Conservation (phyloP, 257 asterid genomes). For the Petunia axillaris region DNA sequence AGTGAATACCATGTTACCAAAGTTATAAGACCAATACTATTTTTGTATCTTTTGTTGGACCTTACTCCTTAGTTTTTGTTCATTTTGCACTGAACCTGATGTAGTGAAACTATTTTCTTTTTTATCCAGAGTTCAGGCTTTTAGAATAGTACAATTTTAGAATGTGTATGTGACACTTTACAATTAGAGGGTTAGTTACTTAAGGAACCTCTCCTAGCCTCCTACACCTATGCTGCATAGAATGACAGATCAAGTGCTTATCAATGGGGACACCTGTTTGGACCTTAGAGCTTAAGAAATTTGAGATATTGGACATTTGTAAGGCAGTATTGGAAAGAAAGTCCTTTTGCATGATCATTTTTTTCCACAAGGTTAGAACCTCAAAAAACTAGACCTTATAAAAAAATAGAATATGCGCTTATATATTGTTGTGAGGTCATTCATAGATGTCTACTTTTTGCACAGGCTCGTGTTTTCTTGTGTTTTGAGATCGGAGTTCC, state of each 20-base stretch:
- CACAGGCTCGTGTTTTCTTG: not conserved
- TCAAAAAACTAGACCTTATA: not conserved
- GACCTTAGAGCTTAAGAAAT: too few relatives aligned
- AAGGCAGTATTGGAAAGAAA: not conserved
- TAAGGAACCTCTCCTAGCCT: not conserved
- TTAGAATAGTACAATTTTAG: too few relatives aligned
- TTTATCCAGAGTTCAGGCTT: too few relatives aligned
- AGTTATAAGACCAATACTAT: slow-evolving; percentile 4
- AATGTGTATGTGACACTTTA: too few relatives aligned
- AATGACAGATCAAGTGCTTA: not conserved
- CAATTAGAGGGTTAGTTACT: not conserved
- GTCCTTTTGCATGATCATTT: not conserved
- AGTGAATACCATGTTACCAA: not conserved
- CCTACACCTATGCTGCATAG: not conserved
- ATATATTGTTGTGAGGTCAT: slow-evolving; percentile 4
- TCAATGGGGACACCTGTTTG: not conserved
- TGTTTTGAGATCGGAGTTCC: not conserved
- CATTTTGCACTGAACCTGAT: not conserved
- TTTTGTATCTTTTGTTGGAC: not conserved
- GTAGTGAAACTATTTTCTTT: too few relatives aligned
- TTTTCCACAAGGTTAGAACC: not conserved
- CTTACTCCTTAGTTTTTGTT: not conserved
- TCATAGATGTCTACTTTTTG: slow-evolving; percentile 6
- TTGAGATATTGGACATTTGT: not conserved
- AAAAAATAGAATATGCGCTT: too few relatives aligned